Evolutionary conservation across 495 filamentous ascomycete species (phyloP).

Genomic region (Podospora conica): DNA sequence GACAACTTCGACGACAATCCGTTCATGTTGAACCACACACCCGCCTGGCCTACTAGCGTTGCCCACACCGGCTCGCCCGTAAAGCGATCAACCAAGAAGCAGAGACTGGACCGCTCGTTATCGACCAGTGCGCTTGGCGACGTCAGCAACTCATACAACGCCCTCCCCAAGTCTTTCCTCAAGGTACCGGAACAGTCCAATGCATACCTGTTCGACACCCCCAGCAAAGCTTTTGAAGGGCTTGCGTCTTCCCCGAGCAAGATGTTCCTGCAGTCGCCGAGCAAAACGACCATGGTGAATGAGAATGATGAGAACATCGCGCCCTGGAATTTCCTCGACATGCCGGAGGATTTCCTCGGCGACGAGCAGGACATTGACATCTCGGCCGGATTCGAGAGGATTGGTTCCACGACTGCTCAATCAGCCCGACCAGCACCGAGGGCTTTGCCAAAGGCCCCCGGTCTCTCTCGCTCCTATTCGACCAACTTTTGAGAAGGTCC

Average conservation of each 20-base stretch:
- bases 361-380: conserved; percentile 72
- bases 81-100: conserved; percentile 64
- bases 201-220: conserved; percentile 42
- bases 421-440: conserved; percentile 24
- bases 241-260: conserved; percentile 41
- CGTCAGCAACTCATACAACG: conserved; percentile 54
- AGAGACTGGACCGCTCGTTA: conserved; percentile 50
- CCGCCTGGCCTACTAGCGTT: not conserved
- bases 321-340: conserved; percentile 43
- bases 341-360: conserved; percentile 40
- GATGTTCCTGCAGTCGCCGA: conserved; percentile 53
- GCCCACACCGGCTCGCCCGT: conserved; percentile 60
- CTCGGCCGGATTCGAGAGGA: conserved; percentile 83
- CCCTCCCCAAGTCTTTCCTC: conserved; percentile 41
- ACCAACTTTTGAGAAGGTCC: conserved; percentile 35
- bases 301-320: conserved; percentile 45
- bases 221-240: conserved; percentile 49
- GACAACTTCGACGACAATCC: conserved; percentile 48
- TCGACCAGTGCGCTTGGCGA: conserved; percentile 61
- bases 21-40: conserved; percentile 32
- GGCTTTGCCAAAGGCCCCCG: conserved; percentile 26
- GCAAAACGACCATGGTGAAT: conserved; percentile 28
- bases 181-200: conserved; percentile 37
- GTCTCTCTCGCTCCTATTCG: conserved; percentile 37
- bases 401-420: conserved; percentile 50